Evolutionary conservation across 345 rosid genomes (phyloP).

Genomic region (Sisymbrium altissimum): DNA sequence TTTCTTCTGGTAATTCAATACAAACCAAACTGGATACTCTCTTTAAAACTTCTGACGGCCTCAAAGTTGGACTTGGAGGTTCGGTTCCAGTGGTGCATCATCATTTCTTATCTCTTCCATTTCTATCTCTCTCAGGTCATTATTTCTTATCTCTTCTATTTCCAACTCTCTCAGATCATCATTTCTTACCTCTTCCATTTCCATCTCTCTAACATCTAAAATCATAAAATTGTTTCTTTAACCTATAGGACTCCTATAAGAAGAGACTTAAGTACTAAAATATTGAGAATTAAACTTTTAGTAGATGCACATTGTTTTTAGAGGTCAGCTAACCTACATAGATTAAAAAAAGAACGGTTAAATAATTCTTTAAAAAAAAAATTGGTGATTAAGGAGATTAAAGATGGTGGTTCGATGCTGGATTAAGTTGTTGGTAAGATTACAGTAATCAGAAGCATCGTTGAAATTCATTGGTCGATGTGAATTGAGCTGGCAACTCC

Average conservation of each 20-base stretch:
- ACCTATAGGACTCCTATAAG: no score
- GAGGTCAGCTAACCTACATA: not conserved
- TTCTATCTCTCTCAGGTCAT: no score
- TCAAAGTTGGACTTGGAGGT: constrained; percentile 47
- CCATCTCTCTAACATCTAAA: constrained; percentile 40
- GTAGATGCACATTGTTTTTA: not conserved
- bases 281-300: no score
- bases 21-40: not conserved
- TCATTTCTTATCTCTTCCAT: constrained; percentile 56
- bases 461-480: not conserved
- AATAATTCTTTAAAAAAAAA: not conserved
- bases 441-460: not conserved
- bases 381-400: not conserved
- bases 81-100: constrained; percentile 48
- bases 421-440: no score
- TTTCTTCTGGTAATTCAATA: no score
- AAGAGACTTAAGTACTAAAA: no score
- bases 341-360: no score
- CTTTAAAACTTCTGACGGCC: constrained; percentile 56
- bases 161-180: not conserved
- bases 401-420: no score
- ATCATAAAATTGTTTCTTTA: constrained; percentile 74
- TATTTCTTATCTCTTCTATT: no score
- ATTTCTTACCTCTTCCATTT: not conserved
- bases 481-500: not conserved